Conservation (phyloP, 2,329 filamentous ascomycete species). For the Coniochaeta prunicola region DNA sequence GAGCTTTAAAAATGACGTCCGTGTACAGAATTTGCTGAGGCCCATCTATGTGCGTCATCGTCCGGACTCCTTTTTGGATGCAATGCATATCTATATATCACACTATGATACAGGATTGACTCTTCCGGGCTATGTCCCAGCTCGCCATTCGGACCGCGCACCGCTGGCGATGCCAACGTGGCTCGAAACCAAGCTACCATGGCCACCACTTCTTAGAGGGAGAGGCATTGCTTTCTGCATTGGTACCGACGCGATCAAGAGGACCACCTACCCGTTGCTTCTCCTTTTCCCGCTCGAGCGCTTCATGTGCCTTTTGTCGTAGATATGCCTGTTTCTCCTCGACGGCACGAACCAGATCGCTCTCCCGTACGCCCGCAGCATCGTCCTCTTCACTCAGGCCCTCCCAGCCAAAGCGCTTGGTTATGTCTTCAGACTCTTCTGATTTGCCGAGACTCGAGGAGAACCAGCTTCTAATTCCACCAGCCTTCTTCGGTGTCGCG, state of each 20-base stretch:
- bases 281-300: constrained; percentile 41
- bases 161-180: not conserved
- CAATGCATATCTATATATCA: not conserved
- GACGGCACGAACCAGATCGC: constrained; percentile 21
- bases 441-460: constrained; percentile 30
- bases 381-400: constrained; percentile 25
- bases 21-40: not conserved
- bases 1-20: not conserved
- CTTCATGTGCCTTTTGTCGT: constrained; percentile 32
- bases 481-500: constrained; percentile 13
- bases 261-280: constrained; percentile 43
- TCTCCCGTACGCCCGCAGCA: constrained; percentile 17
- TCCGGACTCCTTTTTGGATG: not conserved
- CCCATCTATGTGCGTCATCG: not conserved
- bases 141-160: not conserved
- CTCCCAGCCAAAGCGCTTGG: constrained; percentile 21
- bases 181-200: constrained; percentile 22
- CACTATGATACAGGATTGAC: not conserved
- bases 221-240: constrained; percentile 15
- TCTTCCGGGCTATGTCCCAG: not conserved
- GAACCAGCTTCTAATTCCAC: constrained; percentile 26
- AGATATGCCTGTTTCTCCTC: constrained; percentile 24
- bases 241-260: constrained; percentile 41
- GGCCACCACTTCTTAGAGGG: constrained; percentile 40
- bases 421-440: constrained; percentile 19